These are phyloP conservation scores for Lentinus polychrous DNA, from an alignment of 1,284 basidiomycete species.

Conservation along the genomic window DNA sequence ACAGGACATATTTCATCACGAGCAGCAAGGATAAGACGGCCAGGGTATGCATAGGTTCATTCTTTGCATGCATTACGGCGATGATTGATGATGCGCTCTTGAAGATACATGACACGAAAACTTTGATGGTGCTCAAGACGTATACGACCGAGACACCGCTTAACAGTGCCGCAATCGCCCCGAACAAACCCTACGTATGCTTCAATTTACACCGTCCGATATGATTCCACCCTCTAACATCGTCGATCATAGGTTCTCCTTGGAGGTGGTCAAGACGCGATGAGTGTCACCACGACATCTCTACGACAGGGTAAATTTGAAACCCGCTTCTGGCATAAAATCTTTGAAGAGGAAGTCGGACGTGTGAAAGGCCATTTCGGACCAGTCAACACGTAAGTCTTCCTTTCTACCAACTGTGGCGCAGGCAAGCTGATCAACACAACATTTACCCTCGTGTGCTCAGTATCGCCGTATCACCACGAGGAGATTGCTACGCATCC, in stretches of 20 bases:
- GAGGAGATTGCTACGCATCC: slow-evolving; percentile 85
- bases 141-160: slow-evolving; percentile 92
- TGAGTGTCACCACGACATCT: slow-evolving; percentile 95
- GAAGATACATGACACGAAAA: slow-evolving; percentile 87
- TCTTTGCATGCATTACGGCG: background rate
- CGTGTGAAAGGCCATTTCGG: slow-evolving; percentile 97
- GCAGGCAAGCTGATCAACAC: background rate
- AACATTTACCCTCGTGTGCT: slow-evolving; percentile 5
- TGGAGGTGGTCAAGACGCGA: slow-evolving; percentile 97
- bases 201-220: slow-evolving; percentile 7
- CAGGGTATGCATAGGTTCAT: slow-evolving; percentile 50
- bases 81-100: background rate
- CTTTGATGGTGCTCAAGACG: slow-evolving; percentile 88
- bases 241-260: slow-evolving; percentile 60
- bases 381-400: slow-evolving; percentile 89
- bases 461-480: slow-evolving; percentile 89
- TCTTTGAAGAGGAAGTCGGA: slow-evolving; percentile 97
- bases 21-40: slow-evolving; percentile 96
- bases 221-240: slow-evolving; percentile 1
- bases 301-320: slow-evolving; percentile 96
- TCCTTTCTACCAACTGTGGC: background rate
- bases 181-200: slow-evolving; percentile 76
- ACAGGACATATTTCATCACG: slow-evolving; percentile 94
- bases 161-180: slow-evolving; percentile 89
- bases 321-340: slow-evolving; percentile 97